These are phyloP conservation scores for Thalassiosira gravida DNA, from an alignment of 352 stramenopile genomes.

Conservation along the genomic window DNA sequence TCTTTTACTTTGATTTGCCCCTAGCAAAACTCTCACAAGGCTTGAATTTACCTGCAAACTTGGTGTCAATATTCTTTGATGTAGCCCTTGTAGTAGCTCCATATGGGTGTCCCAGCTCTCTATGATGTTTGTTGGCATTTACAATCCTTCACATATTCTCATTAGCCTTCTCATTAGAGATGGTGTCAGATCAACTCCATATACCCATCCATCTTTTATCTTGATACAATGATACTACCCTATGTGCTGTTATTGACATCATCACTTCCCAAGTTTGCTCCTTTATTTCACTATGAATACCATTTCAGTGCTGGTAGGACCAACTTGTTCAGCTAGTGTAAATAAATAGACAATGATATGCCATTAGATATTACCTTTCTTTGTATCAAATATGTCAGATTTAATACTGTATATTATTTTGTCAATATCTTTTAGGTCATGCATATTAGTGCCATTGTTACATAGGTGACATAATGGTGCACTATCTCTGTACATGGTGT, in stretches of 20 bases:
- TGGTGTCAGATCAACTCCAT: background rate
- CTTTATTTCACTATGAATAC: background rate
- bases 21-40: constrained; percentile 41
- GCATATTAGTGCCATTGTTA: background rate
- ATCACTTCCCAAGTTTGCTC: background rate
- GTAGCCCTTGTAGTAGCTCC: constrained; percentile 10
- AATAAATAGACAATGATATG: too few species aligned
- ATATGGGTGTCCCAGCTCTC: constrained; percentile 36
- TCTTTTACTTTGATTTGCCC: constrained; percentile 42
- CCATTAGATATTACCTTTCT: background rate
- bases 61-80: background rate
- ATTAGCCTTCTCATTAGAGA: background rate
- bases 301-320: background rate
- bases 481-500: background rate
- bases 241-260: constrained; percentile 2
- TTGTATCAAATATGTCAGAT: background rate
- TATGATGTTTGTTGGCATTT: constrained; percentile 41
- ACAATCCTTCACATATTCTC: too few species aligned
- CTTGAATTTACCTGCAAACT: constrained; percentile 35
- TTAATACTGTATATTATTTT: background rate
- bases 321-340: background rate
- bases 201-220: constrained; percentile 3
- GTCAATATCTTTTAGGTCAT: background rate
- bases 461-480: background rate
- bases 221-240: constrained; percentile 3